These are phyloP conservation scores for Collybia sordida DNA, from an alignment of 768 basidiomycete genomes.

Conservation along the genomic window DNA sequence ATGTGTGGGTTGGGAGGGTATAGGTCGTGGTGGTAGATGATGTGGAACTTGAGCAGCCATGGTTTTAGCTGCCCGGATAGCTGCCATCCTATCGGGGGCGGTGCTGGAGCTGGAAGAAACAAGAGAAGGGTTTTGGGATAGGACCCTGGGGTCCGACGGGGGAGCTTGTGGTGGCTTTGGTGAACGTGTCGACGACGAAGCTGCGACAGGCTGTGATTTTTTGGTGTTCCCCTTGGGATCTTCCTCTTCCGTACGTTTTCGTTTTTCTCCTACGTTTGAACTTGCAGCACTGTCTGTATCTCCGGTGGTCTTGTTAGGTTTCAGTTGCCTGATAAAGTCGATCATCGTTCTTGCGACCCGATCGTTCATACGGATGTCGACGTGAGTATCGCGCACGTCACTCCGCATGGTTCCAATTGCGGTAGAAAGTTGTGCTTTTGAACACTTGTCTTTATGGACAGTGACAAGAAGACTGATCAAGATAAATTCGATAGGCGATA, in stretches of 20 bases:
- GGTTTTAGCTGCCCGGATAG: conserved; percentile 19
- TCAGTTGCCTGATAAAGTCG: conserved; percentile 41
- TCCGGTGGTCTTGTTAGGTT: conserved; percentile 11
- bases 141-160: background rate
- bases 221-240: conserved; percentile 3
- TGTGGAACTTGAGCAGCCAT: conserved; percentile 8
- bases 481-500: conserved; percentile 72
- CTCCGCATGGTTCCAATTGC: conserved; percentile 52
- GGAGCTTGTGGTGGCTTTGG: background rate
- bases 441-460: conserved; percentile 39
- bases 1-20: background rate
- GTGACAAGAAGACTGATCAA: conserved; percentile 53
- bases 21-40: conserved; percentile 9
- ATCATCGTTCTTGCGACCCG: conserved; percentile 54
- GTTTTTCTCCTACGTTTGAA: conserved; percentile 10
- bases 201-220: background rate
- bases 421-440: conserved; percentile 37
- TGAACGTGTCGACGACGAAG: too few species aligned
- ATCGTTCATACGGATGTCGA: conserved; percentile 65
- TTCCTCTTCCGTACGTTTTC: conserved; percentile 16
- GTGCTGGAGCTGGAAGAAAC: conserved; percentile 1
- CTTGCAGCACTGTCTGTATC: conserved; percentile 9
- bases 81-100: conserved; percentile 20
- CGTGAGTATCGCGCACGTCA: conserved; percentile 49
- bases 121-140: background rate